Conservation (phyloP, 331 rosid genomes). For the Pyracantha coccinea region DNA sequence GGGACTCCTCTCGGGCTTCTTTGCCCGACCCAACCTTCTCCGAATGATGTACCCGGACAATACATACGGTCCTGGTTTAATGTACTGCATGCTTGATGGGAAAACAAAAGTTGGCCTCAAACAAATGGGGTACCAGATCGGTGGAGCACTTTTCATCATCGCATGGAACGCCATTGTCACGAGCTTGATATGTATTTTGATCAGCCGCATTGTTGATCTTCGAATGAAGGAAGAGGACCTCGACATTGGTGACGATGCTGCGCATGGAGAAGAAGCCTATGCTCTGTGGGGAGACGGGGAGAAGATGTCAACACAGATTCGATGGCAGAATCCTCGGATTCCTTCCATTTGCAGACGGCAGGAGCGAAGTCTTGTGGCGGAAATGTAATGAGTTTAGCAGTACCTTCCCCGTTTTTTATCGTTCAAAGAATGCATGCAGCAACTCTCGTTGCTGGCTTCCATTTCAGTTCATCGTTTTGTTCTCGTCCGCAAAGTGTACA, state of each 20-base stretch:
- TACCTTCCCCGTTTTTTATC: neutral
- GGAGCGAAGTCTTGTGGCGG: neutral
- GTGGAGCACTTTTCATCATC: slow-evolving; percentile 48
- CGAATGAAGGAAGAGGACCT: slow-evolving; percentile 68
- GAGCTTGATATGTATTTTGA: slow-evolving; percentile 43
- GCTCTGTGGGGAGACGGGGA: slow-evolving; percentile 79
- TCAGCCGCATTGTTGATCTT: slow-evolving; percentile 34
- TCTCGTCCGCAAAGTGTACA: neutral
- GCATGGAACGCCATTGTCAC: slow-evolving; percentile 50
- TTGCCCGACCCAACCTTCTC: slow-evolving; percentile 48
- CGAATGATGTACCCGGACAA: slow-evolving; percentile 21
- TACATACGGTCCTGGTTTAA: slow-evolving; percentile 25
- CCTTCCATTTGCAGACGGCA: slow-evolving; percentile 25
- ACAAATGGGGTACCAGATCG: slow-evolving; percentile 42
- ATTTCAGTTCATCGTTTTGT: neutral
- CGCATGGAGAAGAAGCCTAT: slow-evolving; percentile 68
- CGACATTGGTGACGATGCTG: slow-evolving; percentile 64
- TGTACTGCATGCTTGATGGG: slow-evolving; percentile 9
- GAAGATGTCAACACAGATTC: slow-evolving; percentile 17
- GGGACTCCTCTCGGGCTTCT: slow-evolving; percentile 53
- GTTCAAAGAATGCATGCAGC: neutral
- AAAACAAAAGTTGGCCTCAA: slow-evolving; percentile 10
- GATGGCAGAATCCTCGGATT: slow-evolving; percentile 26
- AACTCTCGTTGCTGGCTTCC: slow-evolving; percentile 3
- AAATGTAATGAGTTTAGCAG: neutral